These are phyloP conservation scores for Solanum piurae DNA, from an alignment of 257 asterid species.

Conservation along the genomic window DNA sequence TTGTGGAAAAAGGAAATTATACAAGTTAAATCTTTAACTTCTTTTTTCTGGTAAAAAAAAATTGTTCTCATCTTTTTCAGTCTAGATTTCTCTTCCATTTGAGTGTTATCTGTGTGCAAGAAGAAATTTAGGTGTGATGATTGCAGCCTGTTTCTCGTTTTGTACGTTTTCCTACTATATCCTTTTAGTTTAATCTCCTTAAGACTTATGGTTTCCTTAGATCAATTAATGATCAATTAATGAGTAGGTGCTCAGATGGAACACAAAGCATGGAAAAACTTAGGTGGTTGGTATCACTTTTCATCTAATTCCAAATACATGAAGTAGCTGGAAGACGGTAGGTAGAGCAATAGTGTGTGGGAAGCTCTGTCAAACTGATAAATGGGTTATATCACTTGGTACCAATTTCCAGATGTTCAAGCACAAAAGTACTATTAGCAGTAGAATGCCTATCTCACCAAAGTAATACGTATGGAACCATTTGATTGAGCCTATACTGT, in stretches of 20 bases:
- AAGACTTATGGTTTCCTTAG: background rate
- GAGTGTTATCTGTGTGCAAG: background rate
- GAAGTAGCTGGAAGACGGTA: background rate
- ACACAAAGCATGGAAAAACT: background rate
- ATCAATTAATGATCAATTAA: background rate
- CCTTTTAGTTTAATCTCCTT: background rate
- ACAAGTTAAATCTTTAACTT: background rate
- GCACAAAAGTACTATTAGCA: background rate
- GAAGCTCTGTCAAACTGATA: background rate
- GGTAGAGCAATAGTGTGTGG: background rate
- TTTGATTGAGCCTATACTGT: background rate
- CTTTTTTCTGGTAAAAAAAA: background rate
- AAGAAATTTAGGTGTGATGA: background rate
- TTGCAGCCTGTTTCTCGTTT: background rate
- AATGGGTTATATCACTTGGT: background rate
- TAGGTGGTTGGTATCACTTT: background rate
- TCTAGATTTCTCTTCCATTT: background rate
- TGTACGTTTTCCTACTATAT: background rate
- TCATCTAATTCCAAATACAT: background rate
- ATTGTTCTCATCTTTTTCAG: background rate
- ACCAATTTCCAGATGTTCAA: background rate
- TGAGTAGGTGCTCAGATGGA: background rate
- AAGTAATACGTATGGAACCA: background rate
- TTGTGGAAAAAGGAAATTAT: background rate
- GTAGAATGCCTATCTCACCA: background rate